Evolutionary conservation across 192 early-diverging fungal genomes (phyloP).

Genomic region (Haplosporangium gracile): DNA sequence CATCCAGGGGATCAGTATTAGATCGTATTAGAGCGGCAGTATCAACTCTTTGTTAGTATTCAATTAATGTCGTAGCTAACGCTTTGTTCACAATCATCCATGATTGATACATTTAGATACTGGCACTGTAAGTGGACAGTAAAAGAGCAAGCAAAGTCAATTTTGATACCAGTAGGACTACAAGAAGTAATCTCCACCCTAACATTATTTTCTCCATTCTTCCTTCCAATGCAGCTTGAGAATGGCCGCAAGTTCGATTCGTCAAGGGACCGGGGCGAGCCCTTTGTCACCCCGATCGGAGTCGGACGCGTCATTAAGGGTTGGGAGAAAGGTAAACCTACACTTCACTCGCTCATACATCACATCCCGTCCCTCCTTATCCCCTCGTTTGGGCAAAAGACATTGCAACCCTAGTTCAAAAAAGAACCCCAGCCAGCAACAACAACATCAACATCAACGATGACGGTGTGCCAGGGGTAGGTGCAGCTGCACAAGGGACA

Average conservation of each 20-base stretch:
- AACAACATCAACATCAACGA: neutral
- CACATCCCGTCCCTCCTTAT: neutral
- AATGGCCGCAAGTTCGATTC: slow-evolving; percentile 91
- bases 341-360: neutral
- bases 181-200: neutral
- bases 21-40: too few relatives aligned
- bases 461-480: neutral
- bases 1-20: too few relatives aligned
- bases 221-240: slow-evolving; percentile 53
- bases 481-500: neutral
- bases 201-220: neutral
- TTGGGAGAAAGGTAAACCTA: slow-evolving; percentile 67
- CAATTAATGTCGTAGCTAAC: neutral
- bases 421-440: neutral
- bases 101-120: slow-evolving; percentile 27
- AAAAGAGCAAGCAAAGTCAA: neutral
- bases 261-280: slow-evolving; percentile 83
- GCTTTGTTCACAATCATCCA: neutral
- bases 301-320: slow-evolving; percentile 92
- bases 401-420: neutral
- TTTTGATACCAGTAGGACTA: neutral
- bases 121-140: slow-evolving; percentile 30
- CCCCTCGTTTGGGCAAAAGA: neutral
- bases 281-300: slow-evolving; percentile 92
- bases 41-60: too few relatives aligned